These are phyloP conservation scores for Ogataea pini DNA, from an alignment of 805 yeast species.

Conservation along the genomic window DNA sequence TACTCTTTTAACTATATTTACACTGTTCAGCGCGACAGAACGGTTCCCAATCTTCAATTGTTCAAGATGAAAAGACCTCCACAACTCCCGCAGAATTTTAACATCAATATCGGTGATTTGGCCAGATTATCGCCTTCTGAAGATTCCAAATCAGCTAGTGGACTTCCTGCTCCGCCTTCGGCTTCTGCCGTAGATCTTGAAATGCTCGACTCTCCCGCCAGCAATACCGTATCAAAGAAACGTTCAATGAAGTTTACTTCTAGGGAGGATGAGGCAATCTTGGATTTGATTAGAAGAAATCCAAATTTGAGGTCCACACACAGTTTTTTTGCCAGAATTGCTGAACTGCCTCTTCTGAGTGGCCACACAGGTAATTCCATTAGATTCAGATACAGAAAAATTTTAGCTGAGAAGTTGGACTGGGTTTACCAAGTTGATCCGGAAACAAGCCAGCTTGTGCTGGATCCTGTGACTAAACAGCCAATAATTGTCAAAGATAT, in stretches of 20 bases:
- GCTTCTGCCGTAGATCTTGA: slow-evolving; percentile 5
- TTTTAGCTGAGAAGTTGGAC: slow-evolving; percentile 41
- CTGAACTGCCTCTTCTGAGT: slow-evolving; percentile 47
- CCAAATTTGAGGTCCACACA: slow-evolving; percentile 71
- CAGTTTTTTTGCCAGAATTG: slow-evolving; percentile 61
- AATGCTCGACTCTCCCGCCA: slow-evolving; percentile 2
- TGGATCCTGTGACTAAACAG: slow-evolving; percentile 43
- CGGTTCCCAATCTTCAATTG: slow-evolving; percentile 18
- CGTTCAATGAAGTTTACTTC: slow-evolving; percentile 51
- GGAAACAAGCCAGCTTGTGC: slow-evolving; percentile 41
- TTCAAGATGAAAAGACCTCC: slow-evolving; percentile 27
- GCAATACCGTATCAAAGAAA: slow-evolving; percentile 32
- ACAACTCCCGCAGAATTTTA: slow-evolving; percentile 25
- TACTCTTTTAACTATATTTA: slow-evolving; percentile 28
- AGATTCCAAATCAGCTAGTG: background rate
- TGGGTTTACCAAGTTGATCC: slow-evolving; percentile 52
- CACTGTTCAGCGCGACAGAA: slow-evolving; percentile 22
- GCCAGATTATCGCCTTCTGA: slow-evolving; percentile 14
- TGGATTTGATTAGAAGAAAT: slow-evolving; percentile 66
- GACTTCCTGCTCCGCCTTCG: background rate
- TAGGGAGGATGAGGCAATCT: slow-evolving; percentile 64
- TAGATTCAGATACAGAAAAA: slow-evolving; percentile 58
- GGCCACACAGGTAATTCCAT: slow-evolving; percentile 79
- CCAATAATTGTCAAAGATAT: slow-evolving; percentile 42
- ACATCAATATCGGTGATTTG: slow-evolving; percentile 28